Percentiles rank a stretch among this genome's conserved stretches.
Evolutionary conservation across 2,329 filamentous ascomycete species (phyloP).

Genomic region (Aspergillus sp.): DNA sequence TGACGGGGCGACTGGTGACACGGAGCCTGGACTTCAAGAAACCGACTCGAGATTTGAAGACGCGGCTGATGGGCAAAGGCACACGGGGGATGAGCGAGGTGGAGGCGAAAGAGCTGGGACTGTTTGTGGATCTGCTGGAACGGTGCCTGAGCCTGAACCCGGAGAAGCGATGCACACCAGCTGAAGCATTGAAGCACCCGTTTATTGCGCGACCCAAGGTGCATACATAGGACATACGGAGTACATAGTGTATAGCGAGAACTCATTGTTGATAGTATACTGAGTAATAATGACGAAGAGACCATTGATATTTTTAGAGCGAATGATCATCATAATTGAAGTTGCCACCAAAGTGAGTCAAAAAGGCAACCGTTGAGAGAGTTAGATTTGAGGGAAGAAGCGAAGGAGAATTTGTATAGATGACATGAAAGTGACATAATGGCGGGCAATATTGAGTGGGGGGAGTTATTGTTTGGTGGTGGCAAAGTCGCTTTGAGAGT

Average conservation of each 20-base stretch:
- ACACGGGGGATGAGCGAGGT: slow-evolving; percentile 68
- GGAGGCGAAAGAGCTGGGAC: slow-evolving; percentile 71
- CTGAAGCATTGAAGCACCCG: slow-evolving; percentile 81
- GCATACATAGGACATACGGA: slow-evolving; percentile 1
- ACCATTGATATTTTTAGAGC: too few relatives aligned
- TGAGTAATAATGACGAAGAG: too few relatives aligned
- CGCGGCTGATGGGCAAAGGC: slow-evolving; percentile 67
- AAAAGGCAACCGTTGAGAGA: too few relatives aligned
- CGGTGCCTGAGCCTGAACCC: slow-evolving; percentile 85
- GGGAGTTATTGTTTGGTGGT: too few relatives aligned
- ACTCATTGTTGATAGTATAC: not conserved
- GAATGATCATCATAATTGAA: too few relatives aligned
- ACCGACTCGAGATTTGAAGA: slow-evolving; percentile 75
- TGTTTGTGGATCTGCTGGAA: slow-evolving; percentile 84
- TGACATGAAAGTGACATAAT: too few relatives aligned
- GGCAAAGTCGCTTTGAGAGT: too few relatives aligned
- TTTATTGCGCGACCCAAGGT: slow-evolving; percentile 61
- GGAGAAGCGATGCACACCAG: slow-evolving; percentile 82
- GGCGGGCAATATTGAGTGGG: too few relatives aligned
- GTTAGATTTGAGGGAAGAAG: too few relatives aligned
- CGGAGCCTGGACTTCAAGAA: slow-evolving; percentile 52
- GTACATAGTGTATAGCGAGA: not conserved
- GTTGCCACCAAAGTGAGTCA: too few relatives aligned
- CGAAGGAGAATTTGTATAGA: too few relatives aligned
- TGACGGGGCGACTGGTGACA: slow-evolving; percentile 69